Percentiles rank a stretch among this genome's conserved stretches.
Conservation (phyloP, 2,329 filamentous ascomycete species). For the Ophiostoma perfectum region DNA sequence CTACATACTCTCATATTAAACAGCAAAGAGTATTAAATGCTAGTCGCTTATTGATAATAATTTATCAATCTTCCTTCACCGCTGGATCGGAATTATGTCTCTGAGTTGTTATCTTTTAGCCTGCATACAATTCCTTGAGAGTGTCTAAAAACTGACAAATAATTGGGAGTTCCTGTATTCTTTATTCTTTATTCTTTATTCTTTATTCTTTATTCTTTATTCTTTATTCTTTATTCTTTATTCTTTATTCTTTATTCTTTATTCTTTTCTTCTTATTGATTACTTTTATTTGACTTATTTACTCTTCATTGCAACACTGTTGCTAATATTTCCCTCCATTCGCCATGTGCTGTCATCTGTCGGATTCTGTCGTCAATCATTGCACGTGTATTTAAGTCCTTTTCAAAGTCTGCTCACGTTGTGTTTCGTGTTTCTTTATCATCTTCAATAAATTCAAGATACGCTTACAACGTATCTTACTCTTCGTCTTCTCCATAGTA, state of each 20-base stretch:
- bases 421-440: neutral
- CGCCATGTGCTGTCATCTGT: conserved; percentile 2
- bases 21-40: neutral
- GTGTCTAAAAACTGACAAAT: conserved; percentile 10
- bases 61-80: conserved; percentile 1
- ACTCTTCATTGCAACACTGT: too few relatives aligned
- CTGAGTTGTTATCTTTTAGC: neutral
- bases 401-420: neutral
- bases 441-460: neutral
- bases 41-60: neutral
- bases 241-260: neutral
- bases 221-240: neutral
- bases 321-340: too few relatives aligned
- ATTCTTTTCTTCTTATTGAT: neutral
- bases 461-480: neutral
- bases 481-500: neutral
- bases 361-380: neutral
- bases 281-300: too few relatives aligned
- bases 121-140: neutral
- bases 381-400: neutral
- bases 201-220: neutral
- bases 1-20: neutral
- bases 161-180: neutral
- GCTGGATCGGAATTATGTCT: conserved; percentile 4
- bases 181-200: neutral